Conservation (phyloP, 2,329 filamentous ascomycete genomes). For the Chaetomiaceae sp. region DNA sequence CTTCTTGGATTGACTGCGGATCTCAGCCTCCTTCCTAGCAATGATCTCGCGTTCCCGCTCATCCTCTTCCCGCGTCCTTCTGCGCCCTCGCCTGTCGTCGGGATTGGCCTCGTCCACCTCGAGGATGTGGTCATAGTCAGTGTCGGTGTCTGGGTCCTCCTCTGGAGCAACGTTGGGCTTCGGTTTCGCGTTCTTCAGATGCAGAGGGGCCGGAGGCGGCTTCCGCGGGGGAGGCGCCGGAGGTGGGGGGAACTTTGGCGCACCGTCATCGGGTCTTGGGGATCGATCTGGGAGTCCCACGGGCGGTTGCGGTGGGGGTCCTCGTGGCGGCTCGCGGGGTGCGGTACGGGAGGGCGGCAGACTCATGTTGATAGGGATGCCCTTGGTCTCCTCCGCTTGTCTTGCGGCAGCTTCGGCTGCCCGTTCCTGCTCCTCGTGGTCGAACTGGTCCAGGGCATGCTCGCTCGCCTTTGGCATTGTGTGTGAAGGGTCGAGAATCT, state of each 20-base stretch:
- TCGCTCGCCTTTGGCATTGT: conserved; percentile 59
- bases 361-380: conserved; percentile 47
- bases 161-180: conserved; percentile 37
- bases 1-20: conserved; percentile 70
- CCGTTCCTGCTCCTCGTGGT: conserved; percentile 51
- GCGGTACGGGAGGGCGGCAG: conserved; percentile 55
- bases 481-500: conserved; percentile 53
- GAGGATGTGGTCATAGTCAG: conserved; percentile 76
- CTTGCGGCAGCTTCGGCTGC: conserved; percentile 44
- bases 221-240: conserved; percentile 66
- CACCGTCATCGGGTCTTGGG: conserved; percentile 41
- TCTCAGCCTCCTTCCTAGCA: conserved; percentile 63
- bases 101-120: conserved; percentile 61
- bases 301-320: conserved; percentile 50
- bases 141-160: conserved; percentile 63
- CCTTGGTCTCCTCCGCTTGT: conserved; percentile 41
- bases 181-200: conserved; percentile 52
- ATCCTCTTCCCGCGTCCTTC: conserved; percentile 84
- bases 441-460: conserved; percentile 53
- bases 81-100: conserved; percentile 63
- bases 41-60: conserved; percentile 70
- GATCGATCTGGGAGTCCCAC: conserved; percentile 40
- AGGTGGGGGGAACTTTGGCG: conserved; percentile 48
- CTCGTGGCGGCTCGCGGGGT: conserved; percentile 48
- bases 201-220: conserved; percentile 77